These are phyloP conservation scores for Saposhnikovia divaricata DNA, from an alignment of 129 eudicot species.

Conservation along the genomic window DNA sequence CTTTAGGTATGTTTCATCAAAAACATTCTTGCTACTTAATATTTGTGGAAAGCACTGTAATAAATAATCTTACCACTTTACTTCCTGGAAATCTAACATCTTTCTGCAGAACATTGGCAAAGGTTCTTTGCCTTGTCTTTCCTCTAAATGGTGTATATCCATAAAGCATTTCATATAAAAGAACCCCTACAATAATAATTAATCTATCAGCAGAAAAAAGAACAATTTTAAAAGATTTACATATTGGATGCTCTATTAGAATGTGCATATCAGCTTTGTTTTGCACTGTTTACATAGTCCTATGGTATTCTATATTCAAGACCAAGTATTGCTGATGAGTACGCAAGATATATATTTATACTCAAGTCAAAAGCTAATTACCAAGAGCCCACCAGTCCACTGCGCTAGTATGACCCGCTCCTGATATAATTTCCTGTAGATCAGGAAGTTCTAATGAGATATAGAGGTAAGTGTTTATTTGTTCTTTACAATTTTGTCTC, in stretches of 20 bases:
- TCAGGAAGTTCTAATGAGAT: not conserved
- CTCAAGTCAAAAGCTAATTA: constrained; percentile 17
- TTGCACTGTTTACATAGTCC: not conserved
- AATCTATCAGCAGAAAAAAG: not conserved
- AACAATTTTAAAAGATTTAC: not conserved
- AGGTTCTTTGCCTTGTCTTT: constrained; percentile 97
- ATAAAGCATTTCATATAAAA: constrained; percentile 80
- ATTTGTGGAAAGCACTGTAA: not conserved
- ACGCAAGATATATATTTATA: not conserved
- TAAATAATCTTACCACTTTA: constrained; percentile 42
- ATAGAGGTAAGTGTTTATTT: not conserved
- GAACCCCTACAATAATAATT: constrained; percentile 53
- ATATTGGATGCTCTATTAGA: not conserved
- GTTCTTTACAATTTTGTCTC: not conserved
- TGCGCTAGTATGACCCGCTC: constrained; percentile 94
- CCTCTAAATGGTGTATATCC: constrained; percentile 99
- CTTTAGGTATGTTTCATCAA: not conserved
- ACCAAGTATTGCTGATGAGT: not conserved
- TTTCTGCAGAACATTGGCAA: constrained; percentile 82
- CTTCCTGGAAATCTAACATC: constrained; percentile 79
- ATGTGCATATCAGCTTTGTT: not conserved
- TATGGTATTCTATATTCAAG: not conserved
- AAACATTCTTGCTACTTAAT: not conserved
- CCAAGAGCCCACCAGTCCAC: constrained; percentile 99
- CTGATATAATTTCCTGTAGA: constrained; percentile 79